phyloP scores from a whole-genome alignment of 306 rosid species.

The Datisca glomerata region DNA sequence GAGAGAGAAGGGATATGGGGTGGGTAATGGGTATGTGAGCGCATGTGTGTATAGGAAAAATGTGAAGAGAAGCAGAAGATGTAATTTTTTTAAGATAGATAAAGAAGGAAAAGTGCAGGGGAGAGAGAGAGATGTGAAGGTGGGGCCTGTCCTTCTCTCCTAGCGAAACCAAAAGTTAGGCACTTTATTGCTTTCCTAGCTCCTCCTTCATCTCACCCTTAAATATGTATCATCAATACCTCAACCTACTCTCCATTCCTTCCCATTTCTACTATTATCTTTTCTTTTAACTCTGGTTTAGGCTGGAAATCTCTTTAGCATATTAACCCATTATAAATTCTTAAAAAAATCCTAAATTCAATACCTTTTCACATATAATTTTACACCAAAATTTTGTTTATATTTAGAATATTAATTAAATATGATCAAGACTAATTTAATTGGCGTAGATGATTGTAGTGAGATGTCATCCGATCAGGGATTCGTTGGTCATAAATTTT shows the following conservation, averaged over 20 bases:
- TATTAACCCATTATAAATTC: no score
- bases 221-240: no score
- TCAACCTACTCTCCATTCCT: not conserved
- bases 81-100: conserved; percentile 1
- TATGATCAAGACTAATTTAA: no score
- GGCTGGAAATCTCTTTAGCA: no score
- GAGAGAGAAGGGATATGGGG: not conserved
- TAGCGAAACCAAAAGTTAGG: conserved; percentile 3
- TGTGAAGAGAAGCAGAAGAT: conserved; percentile 8
- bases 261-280: not conserved
- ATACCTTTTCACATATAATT: no score
- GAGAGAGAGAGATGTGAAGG: not conserved
- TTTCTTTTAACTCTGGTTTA: no score
- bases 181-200: not conserved
- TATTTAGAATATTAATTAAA: no score
- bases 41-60: conserved; percentile 8
- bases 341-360: no score
- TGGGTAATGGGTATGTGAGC: conserved; percentile 7
- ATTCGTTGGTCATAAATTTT: no score
- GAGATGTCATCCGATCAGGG: no score
- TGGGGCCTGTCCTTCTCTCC: conserved; percentile 11
- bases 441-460: no score
- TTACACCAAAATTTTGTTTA: no score
- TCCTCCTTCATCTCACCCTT: not conserved
- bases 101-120: not conserved